phyloP scores from a whole-genome alignment of 2,329 filamentous ascomycete genomes.

The Rhinocladiella similis region DNA sequence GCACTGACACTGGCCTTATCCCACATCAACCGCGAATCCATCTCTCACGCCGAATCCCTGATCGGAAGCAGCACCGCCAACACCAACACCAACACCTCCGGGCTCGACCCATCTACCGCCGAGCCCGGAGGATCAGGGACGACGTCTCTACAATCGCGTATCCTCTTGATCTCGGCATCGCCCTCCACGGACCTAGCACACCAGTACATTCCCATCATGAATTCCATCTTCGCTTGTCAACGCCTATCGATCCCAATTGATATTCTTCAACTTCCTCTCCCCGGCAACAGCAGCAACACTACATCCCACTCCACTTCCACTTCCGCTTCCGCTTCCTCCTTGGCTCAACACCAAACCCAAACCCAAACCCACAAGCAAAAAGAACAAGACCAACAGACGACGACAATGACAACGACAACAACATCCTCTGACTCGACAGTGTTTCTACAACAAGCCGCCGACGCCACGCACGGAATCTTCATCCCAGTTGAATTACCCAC shows the following conservation, averaged over 20 bases:
- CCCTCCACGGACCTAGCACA: constrained; percentile 82
- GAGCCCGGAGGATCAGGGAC: constrained; percentile 37
- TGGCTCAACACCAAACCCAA: no score
- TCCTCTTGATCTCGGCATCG: constrained; percentile 86
- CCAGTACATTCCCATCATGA: constrained; percentile 98
- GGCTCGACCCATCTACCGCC: no score
- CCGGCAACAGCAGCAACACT: neutral
- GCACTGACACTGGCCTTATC: constrained; percentile 86
- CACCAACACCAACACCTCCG: constrained; percentile 34
- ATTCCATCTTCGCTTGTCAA: constrained; percentile 92
- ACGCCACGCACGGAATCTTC: constrained; percentile 70
- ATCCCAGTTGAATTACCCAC: constrained; percentile 51
- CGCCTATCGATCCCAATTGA: constrained; percentile 87
- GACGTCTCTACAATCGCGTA: constrained; percentile 67
- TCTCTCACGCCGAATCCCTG: constrained; percentile 62
- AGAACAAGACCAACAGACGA: no score
- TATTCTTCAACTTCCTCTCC: constrained; percentile 68
- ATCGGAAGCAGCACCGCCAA: constrained; percentile 43
- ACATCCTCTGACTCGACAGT: constrained; percentile 56
- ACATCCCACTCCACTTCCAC: neutral
- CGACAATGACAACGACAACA: neutral
- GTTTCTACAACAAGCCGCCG: constrained; percentile 87
- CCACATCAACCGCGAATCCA: constrained; percentile 81
- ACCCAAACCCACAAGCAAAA: neutral
- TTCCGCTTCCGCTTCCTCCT: no score